Evolutionary conservation across 371 early-diverging fungal species (phyloP), one percentile per base, ranked within the genome.

Genomic region (Fennellomyces sp.): DNA sequence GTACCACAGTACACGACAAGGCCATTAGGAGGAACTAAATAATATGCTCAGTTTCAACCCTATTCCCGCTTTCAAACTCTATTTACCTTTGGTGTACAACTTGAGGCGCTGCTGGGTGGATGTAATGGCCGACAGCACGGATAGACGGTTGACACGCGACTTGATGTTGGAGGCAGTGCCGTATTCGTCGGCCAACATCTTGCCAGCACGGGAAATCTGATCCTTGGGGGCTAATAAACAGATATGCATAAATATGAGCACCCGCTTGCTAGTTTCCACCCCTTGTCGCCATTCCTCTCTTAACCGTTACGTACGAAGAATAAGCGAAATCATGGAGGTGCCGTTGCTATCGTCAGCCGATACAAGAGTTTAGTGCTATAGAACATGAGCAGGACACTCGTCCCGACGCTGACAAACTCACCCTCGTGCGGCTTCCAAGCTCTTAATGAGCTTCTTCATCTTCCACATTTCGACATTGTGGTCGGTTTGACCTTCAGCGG

Each of bases 151-250:
- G 52, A 99, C 99, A 67, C 99, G 94, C 57, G 95, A 95, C 80
- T 99, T 99, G 78, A 99, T 99, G 87, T 99, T 99, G 70, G 99
- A 96, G n/a, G 99, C 99, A 26, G 99, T 99, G 59, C 99, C 99
- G 74, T 97, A 96, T 88, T 99, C 99, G 75, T 97, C 99, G 30
- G 98, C 94, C 76, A 99, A 88, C 97, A 99, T 97, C 72, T 93
- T 94, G 35, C 87, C 82, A 12, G 91, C 88, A 68, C 91, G 91
- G 4, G 97, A 86, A 60, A 99, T 91, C 78, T 99, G 99, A 82
- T 96, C 95, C 83, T 91, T 86, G 68, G 99, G 97, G 68, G 91
- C 83, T 82, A 56, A 12, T 31, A 45, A 21, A 45, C 27, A 23
- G 45, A 48, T 28, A 30, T 19, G 29, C 17, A 12, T 35, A 23